Evolutionary conservation across 345 rosid species (phyloP).

Genomic region (Ceriops decandra): DNA sequence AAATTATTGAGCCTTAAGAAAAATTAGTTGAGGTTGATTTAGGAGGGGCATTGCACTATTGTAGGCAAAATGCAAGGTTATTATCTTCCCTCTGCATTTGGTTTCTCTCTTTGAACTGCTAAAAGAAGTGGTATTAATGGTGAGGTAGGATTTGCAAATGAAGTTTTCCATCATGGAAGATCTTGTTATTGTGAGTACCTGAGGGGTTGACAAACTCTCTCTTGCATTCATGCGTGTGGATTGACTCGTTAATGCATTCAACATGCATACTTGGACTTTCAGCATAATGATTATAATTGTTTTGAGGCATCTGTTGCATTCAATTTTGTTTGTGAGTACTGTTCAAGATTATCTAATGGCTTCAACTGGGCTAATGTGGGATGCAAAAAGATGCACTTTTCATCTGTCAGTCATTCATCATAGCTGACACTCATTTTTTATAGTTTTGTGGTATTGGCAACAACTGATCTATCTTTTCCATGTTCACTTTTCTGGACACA

Average conservation of each 20-base stretch:
- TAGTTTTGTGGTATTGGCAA: not conserved
- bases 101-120: no score
- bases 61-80: no score
- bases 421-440: not conserved
- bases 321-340: not conserved
- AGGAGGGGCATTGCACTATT: not conserved
- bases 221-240: no score
- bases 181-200: no score
- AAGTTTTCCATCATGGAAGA: no score
- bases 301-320: not conserved
- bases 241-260: no score
- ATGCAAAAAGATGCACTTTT: not conserved
- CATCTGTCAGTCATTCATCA: not conserved
- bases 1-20: not conserved
- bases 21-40: not conserved
- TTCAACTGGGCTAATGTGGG: not conserved
- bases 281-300: not conserved
- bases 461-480: slow-evolving; percentile 8
- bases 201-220: no score
- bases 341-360: not conserved
- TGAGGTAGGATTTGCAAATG: no score
- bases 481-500: slow-evolving; percentile 25
- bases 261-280: no score
- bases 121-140: no score
- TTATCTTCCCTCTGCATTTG: no score